Conservation (phyloP, 202 grass and related monocot species). For the Bolboschoenoplectus hybrid region DNA sequence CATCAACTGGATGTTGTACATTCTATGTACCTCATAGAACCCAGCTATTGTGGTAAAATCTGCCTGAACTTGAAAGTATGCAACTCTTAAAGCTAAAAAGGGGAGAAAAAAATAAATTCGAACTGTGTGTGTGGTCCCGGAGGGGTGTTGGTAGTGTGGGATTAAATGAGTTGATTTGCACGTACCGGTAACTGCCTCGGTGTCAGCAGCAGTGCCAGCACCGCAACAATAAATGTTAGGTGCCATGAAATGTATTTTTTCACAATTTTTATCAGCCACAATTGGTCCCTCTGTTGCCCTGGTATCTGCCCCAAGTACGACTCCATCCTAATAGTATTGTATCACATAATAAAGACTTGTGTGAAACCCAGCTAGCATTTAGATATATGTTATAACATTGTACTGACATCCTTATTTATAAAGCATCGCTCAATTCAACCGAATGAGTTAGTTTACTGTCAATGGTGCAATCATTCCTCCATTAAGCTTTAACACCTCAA, state of each 20-base stretch:
- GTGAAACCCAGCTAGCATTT: slow-evolving; percentile 21
- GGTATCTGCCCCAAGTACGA: slow-evolving; percentile 96
- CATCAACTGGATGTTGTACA: background rate
- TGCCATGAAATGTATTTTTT: slow-evolving; percentile 98
- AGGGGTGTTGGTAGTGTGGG: background rate
- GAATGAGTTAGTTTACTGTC: background rate
- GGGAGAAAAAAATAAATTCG: too few relatives aligned
- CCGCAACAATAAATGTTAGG: slow-evolving; percentile 96
- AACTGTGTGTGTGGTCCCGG: background rate
- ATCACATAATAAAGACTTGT: background rate
- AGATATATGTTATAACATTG: slow-evolving; percentile 13
- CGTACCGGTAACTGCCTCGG: slow-evolving; percentile 83
- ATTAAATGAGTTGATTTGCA: slow-evolving; percentile 1
- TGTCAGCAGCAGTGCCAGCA: slow-evolving; percentile 95
- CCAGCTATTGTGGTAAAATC: background rate
- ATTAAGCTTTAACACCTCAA: background rate
- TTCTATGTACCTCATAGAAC: background rate
- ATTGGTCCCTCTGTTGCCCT: slow-evolving; percentile 97
- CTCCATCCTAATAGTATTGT: slow-evolving; percentile 70
- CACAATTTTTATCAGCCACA: slow-evolving; percentile 97
- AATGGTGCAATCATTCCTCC: background rate
- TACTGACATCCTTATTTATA: background rate
- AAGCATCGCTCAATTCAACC: background rate
- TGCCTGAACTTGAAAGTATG: background rate
- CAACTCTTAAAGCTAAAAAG: background rate